phyloP scores from a whole-genome alignment of 495 filamentous ascomycete genomes.

The Peziza echinospora region DNA sequence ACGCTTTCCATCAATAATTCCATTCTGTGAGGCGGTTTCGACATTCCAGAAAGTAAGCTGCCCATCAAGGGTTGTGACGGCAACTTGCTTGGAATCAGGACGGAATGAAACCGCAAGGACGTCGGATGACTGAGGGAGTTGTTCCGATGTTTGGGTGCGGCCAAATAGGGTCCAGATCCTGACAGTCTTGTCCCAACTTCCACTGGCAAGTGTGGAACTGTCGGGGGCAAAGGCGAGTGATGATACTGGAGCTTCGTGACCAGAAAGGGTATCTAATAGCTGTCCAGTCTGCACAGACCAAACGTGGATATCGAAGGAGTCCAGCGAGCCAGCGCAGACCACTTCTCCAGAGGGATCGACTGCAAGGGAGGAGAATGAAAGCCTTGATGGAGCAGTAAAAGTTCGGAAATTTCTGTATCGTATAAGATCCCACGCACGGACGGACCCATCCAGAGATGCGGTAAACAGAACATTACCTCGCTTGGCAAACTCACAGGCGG shows the following conservation, averaged over 20 bases:
- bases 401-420: slow-evolving; percentile 92
- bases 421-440: slow-evolving; percentile 90
- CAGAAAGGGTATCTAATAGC: slow-evolving; percentile 68
- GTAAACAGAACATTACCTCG: slow-evolving; percentile 90
- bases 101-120: slow-evolving; percentile 70
- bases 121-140: slow-evolving; percentile 72
- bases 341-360: slow-evolving; percentile 95
- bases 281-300: slow-evolving; percentile 98
- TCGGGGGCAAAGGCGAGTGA: slow-evolving; percentile 72
- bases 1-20: slow-evolving; percentile 63
- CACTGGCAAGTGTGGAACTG: slow-evolving; percentile 61
- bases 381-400: slow-evolving; percentile 73
- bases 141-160: slow-evolving; percentile 83
- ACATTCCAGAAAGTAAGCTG: slow-evolving; percentile 91
- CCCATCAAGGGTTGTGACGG: slow-evolving; percentile 80
- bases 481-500: slow-evolving; percentile 86
- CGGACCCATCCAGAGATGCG: slow-evolving; percentile 74
- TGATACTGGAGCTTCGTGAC: slow-evolving; percentile 83
- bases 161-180: slow-evolving; percentile 89
- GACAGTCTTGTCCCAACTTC: slow-evolving; percentile 88
- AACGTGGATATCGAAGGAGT: slow-evolving; percentile 90
- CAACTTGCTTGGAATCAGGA: slow-evolving; percentile 74
- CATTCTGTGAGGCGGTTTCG: slow-evolving; percentile 59
- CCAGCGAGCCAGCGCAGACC: slow-evolving; percentile 79
- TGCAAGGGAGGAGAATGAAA: slow-evolving; percentile 81